These are phyloP conservation scores for Rhodotorula sp. DNA, from an alignment of 1,284 basidiomycete genomes.

Conservation along the genomic window DNA sequence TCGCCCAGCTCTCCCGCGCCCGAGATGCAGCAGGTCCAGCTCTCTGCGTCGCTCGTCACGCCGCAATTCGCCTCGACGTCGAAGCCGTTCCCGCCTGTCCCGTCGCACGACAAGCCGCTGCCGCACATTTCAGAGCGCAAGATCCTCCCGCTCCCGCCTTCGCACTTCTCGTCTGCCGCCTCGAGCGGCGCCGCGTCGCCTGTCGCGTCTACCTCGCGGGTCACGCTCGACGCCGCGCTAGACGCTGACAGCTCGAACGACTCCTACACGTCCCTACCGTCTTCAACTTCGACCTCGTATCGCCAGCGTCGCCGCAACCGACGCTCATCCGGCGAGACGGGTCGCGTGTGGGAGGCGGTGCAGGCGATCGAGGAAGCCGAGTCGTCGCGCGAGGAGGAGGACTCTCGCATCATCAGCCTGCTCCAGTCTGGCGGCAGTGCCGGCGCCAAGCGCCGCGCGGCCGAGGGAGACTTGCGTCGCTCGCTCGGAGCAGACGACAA, in stretches of 20 bases:
- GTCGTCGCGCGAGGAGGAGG: slow-evolving; percentile 33
- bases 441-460: slow-evolving; percentile 26
- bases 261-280: neutral
- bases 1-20: slow-evolving; percentile 3
- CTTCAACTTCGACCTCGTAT: neutral
- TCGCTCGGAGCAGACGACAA: neutral
- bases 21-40: slow-evolving; percentile 22
- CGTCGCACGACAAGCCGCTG: slow-evolving; percentile 8
- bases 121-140: slow-evolving; percentile 18
- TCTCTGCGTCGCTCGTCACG: neutral
- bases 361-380: slow-evolving; percentile 36
- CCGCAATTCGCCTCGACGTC: neutral
- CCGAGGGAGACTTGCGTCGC: slow-evolving; percentile 21
- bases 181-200: neutral
- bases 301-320: neutral
- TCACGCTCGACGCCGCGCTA: neutral
- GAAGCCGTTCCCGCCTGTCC: neutral
- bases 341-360: slow-evolving; percentile 28
- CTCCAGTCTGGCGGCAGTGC: slow-evolving; percentile 8
- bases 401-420: slow-evolving; percentile 25
- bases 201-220: slow-evolving; percentile 9
- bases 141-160: slow-evolving; percentile 24
- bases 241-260: neutral
- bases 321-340: slow-evolving; percentile 3
- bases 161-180: neutral